Evolutionary conservation across 31 red algal species (phyloP), one percentile per base, ranked within the genome.

Genomic region (Endocladia muricata): DNA sequence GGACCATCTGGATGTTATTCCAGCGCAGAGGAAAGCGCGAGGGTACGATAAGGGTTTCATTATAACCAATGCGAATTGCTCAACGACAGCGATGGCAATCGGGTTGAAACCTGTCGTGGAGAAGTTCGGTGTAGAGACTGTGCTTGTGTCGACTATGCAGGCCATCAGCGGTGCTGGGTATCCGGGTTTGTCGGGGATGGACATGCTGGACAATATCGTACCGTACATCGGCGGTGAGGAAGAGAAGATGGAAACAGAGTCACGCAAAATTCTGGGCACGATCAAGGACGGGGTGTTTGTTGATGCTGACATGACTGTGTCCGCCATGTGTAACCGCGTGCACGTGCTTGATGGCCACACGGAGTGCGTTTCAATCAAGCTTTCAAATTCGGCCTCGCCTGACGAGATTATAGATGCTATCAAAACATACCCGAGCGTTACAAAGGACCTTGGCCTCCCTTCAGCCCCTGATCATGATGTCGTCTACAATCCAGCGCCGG

Each of bases 291-390:
- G 81, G 36, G 37, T 41, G 3, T 94, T 98, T 76, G 81, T 78
- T 38, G 31, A 61, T 39, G 91, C 95, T 19, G 76, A 91, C 17
- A 61, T 98, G 33, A 88, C 59, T 25, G 80, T 98, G 19, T 94
- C 95, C 36, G 95, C 95, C 28, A 98, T 98, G 95, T 98, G 95
- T 70, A 98, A 98, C 72, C 95, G 95, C 8, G 95, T 98, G 9
- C 58, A 98, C 44, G 95, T 98, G 28, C 74, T 98, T 0, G 95
- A 98, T 59, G 95, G 95, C 17, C 95, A 98, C 57, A 86, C 76
- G 8, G 95, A 98, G 73, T 88, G 78, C 41, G 38, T 98, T 21
- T 94, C 91, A 1, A 61, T 98, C 29, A 91, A 91, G 61, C 48
- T 98, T 22, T 61, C 66, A 21, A 91, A 73, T 40, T 34, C 26